Evolutionary conservation across 371 early-diverging fungal genomes (phyloP).

Genomic region (Syncephalastrum contaminatum): DNA sequence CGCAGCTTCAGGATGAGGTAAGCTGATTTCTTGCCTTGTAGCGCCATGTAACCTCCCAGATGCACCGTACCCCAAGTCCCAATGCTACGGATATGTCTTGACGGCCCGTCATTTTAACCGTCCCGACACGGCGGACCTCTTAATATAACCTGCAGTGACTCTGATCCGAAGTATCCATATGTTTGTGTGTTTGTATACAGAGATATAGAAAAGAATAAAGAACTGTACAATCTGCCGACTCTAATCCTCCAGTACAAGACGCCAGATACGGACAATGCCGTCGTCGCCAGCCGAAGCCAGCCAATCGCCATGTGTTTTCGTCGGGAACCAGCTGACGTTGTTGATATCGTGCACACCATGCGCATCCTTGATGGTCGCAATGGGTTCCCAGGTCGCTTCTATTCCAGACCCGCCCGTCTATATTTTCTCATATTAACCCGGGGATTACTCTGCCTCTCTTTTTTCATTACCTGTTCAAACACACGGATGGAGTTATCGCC

Average conservation of each 20-base stretch:
- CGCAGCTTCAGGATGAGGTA: too few relatives aligned
- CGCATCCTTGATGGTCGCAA: constrained; percentile 52
- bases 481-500: constrained; percentile 83
- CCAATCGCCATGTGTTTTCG: constrained; percentile 57
- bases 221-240: not conserved
- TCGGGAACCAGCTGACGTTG: constrained; percentile 84
- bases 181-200: not conserved
- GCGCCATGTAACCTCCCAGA: too few relatives aligned
- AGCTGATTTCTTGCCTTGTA: too few relatives aligned
- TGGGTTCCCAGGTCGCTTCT: constrained; percentile 33
- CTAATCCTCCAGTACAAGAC: constrained; percentile 26
- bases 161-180: too few relatives aligned
- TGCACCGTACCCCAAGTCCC: too few relatives aligned
- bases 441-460: not conserved
- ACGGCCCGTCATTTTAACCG: too few relatives aligned
- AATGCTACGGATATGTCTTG: too few relatives aligned
- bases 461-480: constrained; percentile 45
- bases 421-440: not conserved
- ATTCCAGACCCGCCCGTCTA: constrained; percentile 11
- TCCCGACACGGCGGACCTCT: too few relatives aligned
- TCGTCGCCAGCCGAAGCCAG: constrained; percentile 91
- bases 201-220: constrained; percentile 8
- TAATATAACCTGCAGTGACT: too few relatives aligned
- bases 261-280: constrained; percentile 80
- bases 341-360: constrained; percentile 89